phyloP scores from a whole-genome alignment of 2,329 filamentous ascomycete species.

The Diaporthe eres region DNA sequence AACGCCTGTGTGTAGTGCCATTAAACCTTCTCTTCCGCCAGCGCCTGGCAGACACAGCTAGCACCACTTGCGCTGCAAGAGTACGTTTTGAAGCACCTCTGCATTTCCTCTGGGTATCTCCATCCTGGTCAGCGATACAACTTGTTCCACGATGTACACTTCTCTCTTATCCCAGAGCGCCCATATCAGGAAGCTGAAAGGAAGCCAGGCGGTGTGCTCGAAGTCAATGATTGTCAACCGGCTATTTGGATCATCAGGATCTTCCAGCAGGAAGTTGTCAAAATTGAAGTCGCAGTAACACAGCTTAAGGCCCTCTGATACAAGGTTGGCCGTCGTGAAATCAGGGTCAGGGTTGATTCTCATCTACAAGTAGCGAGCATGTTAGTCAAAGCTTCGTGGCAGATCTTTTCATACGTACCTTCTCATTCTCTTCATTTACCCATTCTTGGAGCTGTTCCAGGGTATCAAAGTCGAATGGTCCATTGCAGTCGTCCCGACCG shows the following conservation, averaged over 20 bases:
- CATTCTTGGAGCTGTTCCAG: slow-evolving; percentile 4
- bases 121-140: not conserved
- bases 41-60: too few relatives aligned
- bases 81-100: slow-evolving; percentile 11
- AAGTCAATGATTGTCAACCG: slow-evolving; percentile 13
- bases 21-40: too few relatives aligned
- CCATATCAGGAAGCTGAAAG: slow-evolving; percentile 26
- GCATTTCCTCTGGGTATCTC: not conserved
- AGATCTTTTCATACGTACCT: not conserved
- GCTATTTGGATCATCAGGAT: not conserved
- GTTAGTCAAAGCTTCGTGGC: too few relatives aligned
- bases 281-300: slow-evolving; percentile 15
- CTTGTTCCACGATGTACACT: slow-evolving; percentile 3
- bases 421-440: slow-evolving; percentile 3
- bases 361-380: too few relatives aligned
- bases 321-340: not conserved
- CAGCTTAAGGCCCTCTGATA: slow-evolving; percentile 16
- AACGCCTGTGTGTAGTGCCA: too few relatives aligned
- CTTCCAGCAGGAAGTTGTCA: slow-evolving; percentile 13
- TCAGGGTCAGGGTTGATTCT: not conserved
- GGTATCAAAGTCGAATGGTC: not conserved
- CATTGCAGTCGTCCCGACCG: not conserved
- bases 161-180: slow-evolving; percentile 9
- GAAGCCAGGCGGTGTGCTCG: slow-evolving; percentile 14
- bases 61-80: too few relatives aligned